Evolutionary conservation across 2,329 filamentous ascomycete genomes (phyloP).

Genomic region (Diplocarpon mali): DNA sequence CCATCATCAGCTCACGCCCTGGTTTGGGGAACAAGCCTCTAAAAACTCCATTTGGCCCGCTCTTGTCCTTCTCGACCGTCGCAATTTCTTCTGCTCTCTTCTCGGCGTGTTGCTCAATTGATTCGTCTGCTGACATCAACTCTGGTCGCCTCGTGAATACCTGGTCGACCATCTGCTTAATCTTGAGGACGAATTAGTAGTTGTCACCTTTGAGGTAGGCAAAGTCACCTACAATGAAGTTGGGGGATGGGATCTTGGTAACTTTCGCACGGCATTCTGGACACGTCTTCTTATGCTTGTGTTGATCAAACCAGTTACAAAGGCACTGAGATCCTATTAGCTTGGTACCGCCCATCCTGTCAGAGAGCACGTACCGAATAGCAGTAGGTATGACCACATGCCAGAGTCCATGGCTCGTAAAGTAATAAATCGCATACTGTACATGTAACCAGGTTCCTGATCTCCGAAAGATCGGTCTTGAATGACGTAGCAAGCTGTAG

Average conservation of each 20-base stretch:
- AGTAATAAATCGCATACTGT: conserved; percentile 58
- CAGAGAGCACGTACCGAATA: conserved; percentile 41
- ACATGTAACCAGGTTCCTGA: conserved; percentile 51
- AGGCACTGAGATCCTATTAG: conserved; percentile 25
- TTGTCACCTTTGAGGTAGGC: neutral
- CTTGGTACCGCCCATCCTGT: neutral
- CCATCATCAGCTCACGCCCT: conserved; percentile 30
- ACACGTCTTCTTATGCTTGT: conserved; percentile 51
- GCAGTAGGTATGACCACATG: conserved; percentile 62
- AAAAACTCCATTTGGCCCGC: conserved; percentile 46
- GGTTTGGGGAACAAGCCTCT: conserved; percentile 35
- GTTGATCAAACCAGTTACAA: conserved; percentile 28
- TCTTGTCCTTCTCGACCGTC: conserved; percentile 48
- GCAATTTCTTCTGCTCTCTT: conserved; percentile 49
- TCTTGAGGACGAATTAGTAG: conserved; percentile 28
- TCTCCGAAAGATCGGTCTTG: conserved; percentile 44
- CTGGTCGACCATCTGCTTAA: conserved; percentile 49
- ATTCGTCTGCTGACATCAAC: conserved; percentile 52
- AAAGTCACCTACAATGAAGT: conserved; percentile 43
- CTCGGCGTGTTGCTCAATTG: conserved; percentile 45
- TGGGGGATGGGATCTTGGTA: conserved; percentile 47
- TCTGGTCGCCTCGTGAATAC: conserved; percentile 49
- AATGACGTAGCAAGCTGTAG: conserved; percentile 21
- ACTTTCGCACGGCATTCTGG: conserved; percentile 55
- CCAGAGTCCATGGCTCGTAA: conserved; percentile 58